Base-by-base conservation (phyloP, 129 eudicot genomes). In the Flaveria linearis region DNA sequence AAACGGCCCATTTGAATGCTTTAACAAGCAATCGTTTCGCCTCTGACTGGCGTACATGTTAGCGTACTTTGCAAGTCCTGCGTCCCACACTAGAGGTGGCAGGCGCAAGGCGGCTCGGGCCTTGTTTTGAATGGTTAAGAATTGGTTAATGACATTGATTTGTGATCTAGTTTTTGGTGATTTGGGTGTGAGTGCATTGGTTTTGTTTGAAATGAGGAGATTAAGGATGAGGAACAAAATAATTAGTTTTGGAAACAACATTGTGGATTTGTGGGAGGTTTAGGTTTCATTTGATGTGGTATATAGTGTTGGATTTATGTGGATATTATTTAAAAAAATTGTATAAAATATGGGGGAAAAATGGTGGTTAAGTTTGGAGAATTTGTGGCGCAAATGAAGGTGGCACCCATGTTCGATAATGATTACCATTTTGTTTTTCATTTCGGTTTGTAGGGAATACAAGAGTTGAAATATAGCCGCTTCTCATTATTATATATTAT, bases 361-460 rank as follows among this genome's bases (percentile, higher is more conserved):
- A 72, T 64, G 73, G 84, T 80, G 4, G 84, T 66, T 80, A 79
- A 26, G 68, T 73, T 80, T 67, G 84, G 84, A 80, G 75, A 73
- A 80, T 73, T 80, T 80, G 73, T 65, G 83, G 84, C 84, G 84
- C 84, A 73, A 80, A 80, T 80, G 84, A 72, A 81, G 92, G 92
- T 90, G 96, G 96, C 92, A 83, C 86, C 88, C 96, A 87, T 86
- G 96, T 90, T 90, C 90, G 86, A 84, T 87, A 84, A 90, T 90
- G 90, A 87, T 87, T 85, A 73, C 62, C 88, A 87, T 77, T 82
- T 74, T 73, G 55, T 75, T 76, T 79, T 72, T 51, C 11, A 15
- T 11, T 36, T 53, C 30, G 39, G 66, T 62, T 10, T 61, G 20
- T 53, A 9, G 18, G 53, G 74, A 73, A 74, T 75, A 71, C 39